phyloP scores from a whole-genome alignment of 2,329 filamentous ascomycete species.

The Talaromyces sp. region DNA sequence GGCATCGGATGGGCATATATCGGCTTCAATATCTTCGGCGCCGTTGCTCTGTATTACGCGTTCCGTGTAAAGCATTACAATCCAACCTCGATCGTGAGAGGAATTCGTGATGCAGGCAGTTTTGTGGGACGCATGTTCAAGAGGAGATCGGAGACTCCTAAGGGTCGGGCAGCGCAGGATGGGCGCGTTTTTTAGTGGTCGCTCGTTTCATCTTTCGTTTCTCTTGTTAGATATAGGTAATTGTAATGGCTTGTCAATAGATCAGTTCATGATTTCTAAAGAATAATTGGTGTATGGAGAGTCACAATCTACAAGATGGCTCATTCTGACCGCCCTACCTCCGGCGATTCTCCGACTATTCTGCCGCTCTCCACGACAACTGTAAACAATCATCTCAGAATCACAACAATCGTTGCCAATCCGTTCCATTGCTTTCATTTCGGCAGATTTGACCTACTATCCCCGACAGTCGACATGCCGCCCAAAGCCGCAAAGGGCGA shows the following conservation, averaged over 20 bases:
- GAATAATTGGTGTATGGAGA: too few species aligned
- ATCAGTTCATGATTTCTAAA: too few species aligned
- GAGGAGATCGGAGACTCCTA: conserved; percentile 15
- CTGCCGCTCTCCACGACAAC: background rate
- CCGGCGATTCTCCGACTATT: conserved; percentile 9
- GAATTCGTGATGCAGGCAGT: conserved; percentile 7
- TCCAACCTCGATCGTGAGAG: conserved; percentile 18
- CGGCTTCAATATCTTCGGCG: conserved; percentile 57
- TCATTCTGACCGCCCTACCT: conserved; percentile 1
- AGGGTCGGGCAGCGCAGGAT: conserved; percentile 17
- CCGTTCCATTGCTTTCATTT: background rate
- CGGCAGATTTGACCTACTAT: background rate
- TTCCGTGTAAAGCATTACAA: conserved; percentile 21
- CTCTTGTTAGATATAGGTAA: background rate
- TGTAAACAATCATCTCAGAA: background rate
- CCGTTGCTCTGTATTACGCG: conserved; percentile 36
- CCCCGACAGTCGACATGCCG: conserved; percentile 56
- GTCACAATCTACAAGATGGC: background rate
- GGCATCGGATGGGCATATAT: conserved; percentile 62
- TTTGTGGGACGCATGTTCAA: conserved; percentile 16
- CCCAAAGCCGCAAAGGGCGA: conserved; percentile 79
- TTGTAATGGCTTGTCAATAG: background rate
- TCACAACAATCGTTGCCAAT: background rate
- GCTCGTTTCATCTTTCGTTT: background rate
- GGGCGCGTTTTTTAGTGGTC: conserved; percentile 18